Evolutionary conservation across 1,284 basidiomycete genomes (phyloP), one percentile per base, ranked within the genome.

Genomic region (Moesziomyces sp.): DNA sequence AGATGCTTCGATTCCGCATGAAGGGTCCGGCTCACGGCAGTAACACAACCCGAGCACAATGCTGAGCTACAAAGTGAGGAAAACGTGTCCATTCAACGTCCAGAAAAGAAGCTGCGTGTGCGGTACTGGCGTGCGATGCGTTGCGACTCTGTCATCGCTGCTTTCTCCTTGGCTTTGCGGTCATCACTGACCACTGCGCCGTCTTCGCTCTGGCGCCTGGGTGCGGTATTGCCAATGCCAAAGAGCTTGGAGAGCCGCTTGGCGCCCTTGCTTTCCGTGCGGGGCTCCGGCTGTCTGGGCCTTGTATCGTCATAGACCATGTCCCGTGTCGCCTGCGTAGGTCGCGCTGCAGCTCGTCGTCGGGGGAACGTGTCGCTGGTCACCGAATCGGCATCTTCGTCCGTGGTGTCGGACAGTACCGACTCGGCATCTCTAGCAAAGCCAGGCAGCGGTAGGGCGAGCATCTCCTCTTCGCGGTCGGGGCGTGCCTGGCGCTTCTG

Each of bases 321-420:
- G 14, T 52, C 38, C 13, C 44, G 45, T 23, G 49, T 1, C 26
- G 6, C 26, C 8, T 6, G 24, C 19, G 18, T 44, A 6, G 43
- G 43, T 35, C 21, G 23, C 10, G 38, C 7, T 19, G 19, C 16
- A 10, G 46, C 43, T 7, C n/a, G 53, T 7, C 44, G 42, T 13
- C 30, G 26, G 4, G 50, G 28, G n/a, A 47, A 18, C 21, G 35
- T 19, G 16, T 54, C 46, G 51, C 51, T 49, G 8, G 14, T 35
- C 6, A 5, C 13, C 45, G 40, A 34, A 34, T 21, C 56, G 6
- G 52, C 70, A 30, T 73, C 70, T 54, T 73, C 70, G 42, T 73
- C 70, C 1, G 70, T 73, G 3, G 70, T 73, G 42, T 73, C 64
- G 1, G 70, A 73, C 0, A 73, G 56, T 14, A 73, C 46, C n/a